Base-by-base conservation (phyloP, 192 early-diverging fungal genomes). In the Pilaira anomala region DNA sequence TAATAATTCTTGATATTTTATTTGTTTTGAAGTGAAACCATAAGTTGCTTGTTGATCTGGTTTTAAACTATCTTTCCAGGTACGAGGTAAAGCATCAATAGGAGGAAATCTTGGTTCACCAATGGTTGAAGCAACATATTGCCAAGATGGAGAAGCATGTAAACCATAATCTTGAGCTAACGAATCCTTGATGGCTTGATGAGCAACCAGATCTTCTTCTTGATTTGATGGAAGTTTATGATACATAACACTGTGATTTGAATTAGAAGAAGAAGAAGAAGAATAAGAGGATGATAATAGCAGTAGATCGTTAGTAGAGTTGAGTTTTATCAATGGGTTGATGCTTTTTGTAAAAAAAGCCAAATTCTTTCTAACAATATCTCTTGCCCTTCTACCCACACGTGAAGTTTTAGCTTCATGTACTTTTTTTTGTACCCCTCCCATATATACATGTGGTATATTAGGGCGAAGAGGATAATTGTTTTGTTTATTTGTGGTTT, bases 61-160 rank as follows among this genome's bases (percentile, higher is more conserved):
- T 8, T 41, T 41, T 19, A 57, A 40, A 12, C 55, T 41, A 6
- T 57, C 55, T 36, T 42, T 57, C 55, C 55, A 57, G 3, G 55
- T 57, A 41, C 55, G 36, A 22, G 55, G 55, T 24, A 57, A 42
- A 9, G 12, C 11, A 13, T 57, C 55, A 8, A 54, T 28, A 29
- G 52, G 52, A 18, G 52, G 52, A n/a, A 54, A 54, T 16, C 29
- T 25, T 0, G 52, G 52, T 9, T 33, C 52, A 16, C 29, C 52
- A 7, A n/a, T 54, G 3, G 52, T 54, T 5, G 52, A 54, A 6
- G 52, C 26, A 8, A 28, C 52, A 30, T 33, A 16, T 26, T 54
- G 52, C 52, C 52, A 54, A 9, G 26, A 54, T 3, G 52, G 29
- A 18, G 29, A 33, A n/a, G 52, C 19, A 33, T 54, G 52, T 18